Base-by-base conservation (phyloP, 331 rosid species). In the Saraca asoca region DNA sequence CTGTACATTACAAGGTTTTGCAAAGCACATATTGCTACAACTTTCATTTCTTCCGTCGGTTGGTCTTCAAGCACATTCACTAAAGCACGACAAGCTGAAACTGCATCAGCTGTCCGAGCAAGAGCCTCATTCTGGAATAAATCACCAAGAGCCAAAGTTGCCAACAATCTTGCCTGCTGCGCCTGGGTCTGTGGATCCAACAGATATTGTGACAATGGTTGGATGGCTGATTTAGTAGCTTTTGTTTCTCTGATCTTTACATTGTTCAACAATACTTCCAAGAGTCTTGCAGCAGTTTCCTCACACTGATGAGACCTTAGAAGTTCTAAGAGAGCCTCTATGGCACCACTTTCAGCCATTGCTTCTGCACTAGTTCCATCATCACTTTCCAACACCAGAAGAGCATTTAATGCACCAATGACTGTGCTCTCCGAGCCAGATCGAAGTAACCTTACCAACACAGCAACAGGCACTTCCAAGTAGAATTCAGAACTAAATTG, bases 341-440 rank as follows among this genome's bases (percentile, higher is more conserved):
- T 83, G 64, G 98, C 98, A 66, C 98, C 97, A 73, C 98, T 89
- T 80, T 94, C 98, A 37, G 98, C 95, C 98, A 94, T 94, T 78
- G 98, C 96, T 78, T 86, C 98, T 20, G 98, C 98, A 37, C 96
- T 84, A 29, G 90, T 86, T 70, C 92, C 87, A 72, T 94, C 98
- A 71, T 94, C 98, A 79, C 88, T 94, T 71, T 94, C 97, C 80
- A 94, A 73, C 69, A 94, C 98, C 29, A 94, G 86, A 66, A 94
- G 91, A 51, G 98, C 97, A 71, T 94, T 94, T 80, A 94, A 82
- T 34, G 98, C 98, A 70, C 98, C 98, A 43, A 81, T 43, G 34
- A 88, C 87, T 0, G 92, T 94, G 87, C 82, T 58, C 82, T 94
- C 98, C 42, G 85, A 83, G 45, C 98, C 96, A 62, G 98, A 90